Evolutionary conservation across 208 protist genomes (phyloP).

Genomic region (Acanthamoeba lenticulata): DNA sequence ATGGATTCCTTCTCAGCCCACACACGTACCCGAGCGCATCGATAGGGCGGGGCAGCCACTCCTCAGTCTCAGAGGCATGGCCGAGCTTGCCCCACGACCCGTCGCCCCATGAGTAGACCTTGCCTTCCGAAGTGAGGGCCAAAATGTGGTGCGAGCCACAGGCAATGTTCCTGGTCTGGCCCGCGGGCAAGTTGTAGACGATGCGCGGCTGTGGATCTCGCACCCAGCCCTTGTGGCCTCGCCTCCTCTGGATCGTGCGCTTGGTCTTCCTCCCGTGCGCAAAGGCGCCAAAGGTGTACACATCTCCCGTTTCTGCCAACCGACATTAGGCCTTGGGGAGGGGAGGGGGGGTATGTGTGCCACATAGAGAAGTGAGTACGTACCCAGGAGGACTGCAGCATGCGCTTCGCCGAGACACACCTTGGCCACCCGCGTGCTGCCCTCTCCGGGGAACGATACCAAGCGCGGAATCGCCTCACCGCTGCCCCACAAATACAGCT

Average conservation of each 20-base stretch:
- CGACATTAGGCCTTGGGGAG: too few species aligned
- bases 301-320: slow-evolving; percentile 2
- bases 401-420: slow-evolving; percentile 31
- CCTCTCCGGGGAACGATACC: slow-evolving; percentile 45
- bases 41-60: slow-evolving; percentile 22
- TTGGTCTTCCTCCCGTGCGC: slow-evolving; percentile 45
- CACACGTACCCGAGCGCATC: background rate
- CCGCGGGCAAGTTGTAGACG: slow-evolving; percentile 33
- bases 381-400: slow-evolving; percentile 7
- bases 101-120: slow-evolving; percentile 58
- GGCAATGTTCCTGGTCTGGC: background rate
- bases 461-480: background rate
- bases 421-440: background rate
- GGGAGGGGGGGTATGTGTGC: too few species aligned
- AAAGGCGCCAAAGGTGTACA: slow-evolving; percentile 52
- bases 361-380: background rate
- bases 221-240: background rate
- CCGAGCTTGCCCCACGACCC: slow-evolving; percentile 59
- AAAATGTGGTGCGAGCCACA: slow-evolving; percentile 51
- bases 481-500: slow-evolving; percentile 43
- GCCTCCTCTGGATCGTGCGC: background rate
- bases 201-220: slow-evolving; percentile 41
- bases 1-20: background rate
- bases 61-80: slow-evolving; percentile 32
- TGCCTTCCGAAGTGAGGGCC: slow-evolving; percentile 1